These are phyloP conservation scores for Monotropa hypopitys DNA, from an alignment of 179 eudicot species.

Conservation along the genomic window DNA sequence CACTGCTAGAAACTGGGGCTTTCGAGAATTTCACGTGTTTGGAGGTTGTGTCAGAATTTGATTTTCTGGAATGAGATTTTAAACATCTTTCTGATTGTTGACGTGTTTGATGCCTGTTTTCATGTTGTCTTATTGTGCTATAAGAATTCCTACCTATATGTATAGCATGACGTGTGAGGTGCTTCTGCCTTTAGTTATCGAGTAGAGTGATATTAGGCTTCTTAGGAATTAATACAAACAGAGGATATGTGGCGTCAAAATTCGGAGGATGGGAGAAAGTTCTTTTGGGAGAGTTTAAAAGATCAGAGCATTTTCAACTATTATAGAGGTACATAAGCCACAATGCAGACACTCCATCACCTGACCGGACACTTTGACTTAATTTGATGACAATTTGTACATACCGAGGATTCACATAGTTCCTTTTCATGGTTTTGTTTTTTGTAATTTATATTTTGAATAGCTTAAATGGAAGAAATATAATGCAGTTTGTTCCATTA, in stretches of 20 bases:
- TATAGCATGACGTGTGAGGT: background rate
- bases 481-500: background rate
- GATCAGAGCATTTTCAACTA: background rate
- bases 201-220: background rate
- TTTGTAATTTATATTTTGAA: background rate
- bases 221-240: background rate
- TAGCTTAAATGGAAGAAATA: background rate
- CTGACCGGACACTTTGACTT: background rate
- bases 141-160: background rate
- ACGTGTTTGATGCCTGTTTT: background rate
- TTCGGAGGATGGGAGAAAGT: background rate
- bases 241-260: background rate
- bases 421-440: background rate
- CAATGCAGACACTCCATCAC: background rate
- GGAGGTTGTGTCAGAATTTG: background rate
- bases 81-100: background rate
- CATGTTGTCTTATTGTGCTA: background rate
- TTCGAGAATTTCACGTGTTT: background rate
- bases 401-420: background rate
- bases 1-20: background rate
- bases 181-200: background rate
- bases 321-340: background rate
- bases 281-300: background rate
- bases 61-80: background rate
- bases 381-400: background rate